Conservation (phyloP, 129 eudicot species). For the Pulicaria dysenterica region DNA sequence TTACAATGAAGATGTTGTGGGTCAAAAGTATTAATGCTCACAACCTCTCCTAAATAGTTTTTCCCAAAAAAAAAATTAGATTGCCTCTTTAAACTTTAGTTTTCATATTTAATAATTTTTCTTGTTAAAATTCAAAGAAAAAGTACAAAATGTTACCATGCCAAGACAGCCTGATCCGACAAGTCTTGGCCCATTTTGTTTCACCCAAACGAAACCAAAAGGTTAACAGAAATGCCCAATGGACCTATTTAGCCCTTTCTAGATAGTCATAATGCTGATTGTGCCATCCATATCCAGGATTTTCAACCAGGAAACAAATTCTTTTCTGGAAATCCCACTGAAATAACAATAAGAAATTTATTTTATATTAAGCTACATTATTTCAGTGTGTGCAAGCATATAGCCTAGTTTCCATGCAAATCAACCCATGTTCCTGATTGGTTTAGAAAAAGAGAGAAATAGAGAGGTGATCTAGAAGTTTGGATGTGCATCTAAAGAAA, state of each 20-base stretch:
- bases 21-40: slow-evolving; percentile 3
- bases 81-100: background rate
- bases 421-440: background rate
- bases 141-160: background rate
- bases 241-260: background rate
- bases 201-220: slow-evolving; percentile 2
- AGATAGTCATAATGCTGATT: background rate
- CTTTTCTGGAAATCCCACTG: too few species aligned
- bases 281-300: background rate
- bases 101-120: background rate
- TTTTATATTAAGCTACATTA: background rate
- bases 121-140: background rate
- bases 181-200: background rate
- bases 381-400: background rate
- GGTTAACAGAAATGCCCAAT: background rate
- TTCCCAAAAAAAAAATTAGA: background rate
- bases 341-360: too few species aligned
- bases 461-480: background rate
- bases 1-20: background rate
- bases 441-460: too few species aligned
- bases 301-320: background rate
- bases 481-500: background rate
- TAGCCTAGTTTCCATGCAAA: background rate
- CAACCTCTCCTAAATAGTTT: background rate
- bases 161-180: background rate